phyloP scores from a whole-genome alignment of 768 basidiomycete species.

The Tulasnella sp. region DNA sequence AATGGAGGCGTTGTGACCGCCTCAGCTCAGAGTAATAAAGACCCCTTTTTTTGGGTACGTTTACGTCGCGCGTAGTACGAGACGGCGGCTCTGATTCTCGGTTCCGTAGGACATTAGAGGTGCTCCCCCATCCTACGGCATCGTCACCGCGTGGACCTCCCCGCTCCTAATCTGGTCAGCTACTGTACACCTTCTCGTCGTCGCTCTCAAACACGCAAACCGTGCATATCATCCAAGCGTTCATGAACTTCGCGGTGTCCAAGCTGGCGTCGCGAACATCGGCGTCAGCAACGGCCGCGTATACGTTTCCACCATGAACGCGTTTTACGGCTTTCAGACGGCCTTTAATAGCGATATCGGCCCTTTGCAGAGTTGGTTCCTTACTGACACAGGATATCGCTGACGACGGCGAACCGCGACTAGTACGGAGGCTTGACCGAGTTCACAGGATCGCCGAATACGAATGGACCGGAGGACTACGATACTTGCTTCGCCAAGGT shows the following conservation, averaged over 20 bases:
- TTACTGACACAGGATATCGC: background rate
- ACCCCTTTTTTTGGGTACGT: constrained; percentile 57
- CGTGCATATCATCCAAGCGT: constrained; percentile 40
- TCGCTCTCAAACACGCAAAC: constrained; percentile 40
- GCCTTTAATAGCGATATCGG: constrained; percentile 32
- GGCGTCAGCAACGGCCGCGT: constrained; percentile 6
- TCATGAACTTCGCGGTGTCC: constrained; percentile 35
- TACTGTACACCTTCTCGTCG: constrained; percentile 34
- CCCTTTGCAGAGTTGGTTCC: constrained; percentile 21
- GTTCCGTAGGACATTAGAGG: constrained; percentile 17
- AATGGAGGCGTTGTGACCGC: constrained; percentile 42
- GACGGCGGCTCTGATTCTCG: background rate
- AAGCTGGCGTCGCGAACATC: constrained; percentile 17
- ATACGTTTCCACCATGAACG: constrained; percentile 31
- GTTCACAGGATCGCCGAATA: background rate
- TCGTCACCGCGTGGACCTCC: constrained; percentile 42
- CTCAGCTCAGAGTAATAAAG: constrained; percentile 47
- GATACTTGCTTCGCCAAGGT: constrained; percentile 39
- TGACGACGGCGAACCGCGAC: background rate
- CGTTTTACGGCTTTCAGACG: constrained; percentile 35
- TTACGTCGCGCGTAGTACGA: background rate
- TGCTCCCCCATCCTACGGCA: constrained; percentile 31
- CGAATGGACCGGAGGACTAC: background rate
- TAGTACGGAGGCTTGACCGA: background rate
- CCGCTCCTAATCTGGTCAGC: constrained; percentile 39